Percentiles rank a stretch among this genome's conserved stretches.
phyloP scores from a whole-genome alignment of 306 rosid species.

The Cicer arietinum region DNA sequence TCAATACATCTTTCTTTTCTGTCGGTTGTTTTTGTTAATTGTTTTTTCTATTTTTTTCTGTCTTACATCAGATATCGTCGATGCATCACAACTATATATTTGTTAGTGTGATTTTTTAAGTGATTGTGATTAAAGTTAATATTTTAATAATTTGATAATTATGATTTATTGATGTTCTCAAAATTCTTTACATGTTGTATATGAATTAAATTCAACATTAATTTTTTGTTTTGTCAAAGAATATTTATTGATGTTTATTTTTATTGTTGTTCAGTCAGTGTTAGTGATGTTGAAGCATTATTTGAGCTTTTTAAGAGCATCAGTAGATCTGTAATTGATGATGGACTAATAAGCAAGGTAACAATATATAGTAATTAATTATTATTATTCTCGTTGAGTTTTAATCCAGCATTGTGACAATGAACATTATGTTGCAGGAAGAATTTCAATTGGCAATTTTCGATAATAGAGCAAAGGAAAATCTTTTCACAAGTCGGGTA shows the following conservation, averaged over 20 bases:
- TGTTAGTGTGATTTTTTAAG: no score
- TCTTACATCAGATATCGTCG: no score
- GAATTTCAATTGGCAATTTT: conserved; percentile 92
- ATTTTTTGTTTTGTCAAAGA: no score
- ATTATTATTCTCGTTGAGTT: neutral
- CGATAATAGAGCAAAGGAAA: conserved; percentile 69
- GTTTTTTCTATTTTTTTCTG: neutral
- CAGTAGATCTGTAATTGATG: conserved; percentile 77
- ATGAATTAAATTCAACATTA: no score
- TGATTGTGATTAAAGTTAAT: no score
- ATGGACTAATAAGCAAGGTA: conserved; percentile 94
- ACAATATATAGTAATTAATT: neutral
- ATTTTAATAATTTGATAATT: no score
- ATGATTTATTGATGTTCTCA: no score
- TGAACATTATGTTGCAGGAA: conserved; percentile 65
- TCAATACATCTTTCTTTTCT: neutral
- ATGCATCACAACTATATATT: no score
- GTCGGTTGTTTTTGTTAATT: neutral
- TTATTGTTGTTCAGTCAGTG: conserved; percentile 63
- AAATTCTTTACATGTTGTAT: no score
- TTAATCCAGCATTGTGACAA: neutral
- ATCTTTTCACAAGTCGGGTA: conserved; percentile 92
- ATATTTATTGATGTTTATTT: conserved; percentile 26
- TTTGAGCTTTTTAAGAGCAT: conserved; percentile 88
- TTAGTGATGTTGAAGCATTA: conserved; percentile 91